Base-by-base conservation (phyloP, 2,329 filamentous ascomycete species). In the Colletotrichum abscissum region DNA sequence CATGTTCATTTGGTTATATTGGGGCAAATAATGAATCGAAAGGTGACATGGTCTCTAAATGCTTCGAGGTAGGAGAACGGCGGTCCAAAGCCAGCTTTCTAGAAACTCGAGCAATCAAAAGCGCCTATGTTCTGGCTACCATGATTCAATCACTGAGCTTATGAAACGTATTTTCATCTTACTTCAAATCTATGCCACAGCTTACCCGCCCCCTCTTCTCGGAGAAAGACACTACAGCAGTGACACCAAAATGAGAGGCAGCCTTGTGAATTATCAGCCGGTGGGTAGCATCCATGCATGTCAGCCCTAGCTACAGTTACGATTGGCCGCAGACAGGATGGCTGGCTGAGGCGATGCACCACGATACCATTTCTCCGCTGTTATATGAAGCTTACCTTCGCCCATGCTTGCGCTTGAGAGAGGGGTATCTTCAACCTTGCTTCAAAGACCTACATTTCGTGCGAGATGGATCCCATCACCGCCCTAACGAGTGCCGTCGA, bases 381-480 rank as follows among this genome's bases (percentile, higher is more conserved):
- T 26, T 33, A 38, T 26, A 54, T 35, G 16, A 63, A 30, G 19
- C 26, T 14, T 12, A 52, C 26, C 16, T 52, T 8, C 42, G 7
- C 26, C 28, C 49, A 16, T 33, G 19, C 22, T 24, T 14, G 19
- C 30, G 28, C n/a, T 4, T 1, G 5, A 8, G 8, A 33, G n/a
- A 26, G 46, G n/a, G 33, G 24, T 24, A 57, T 22, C 19, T 52
- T n/a, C 9, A 33, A 19, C 2, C 8, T n/a, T 7, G 12, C n/a
- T 19, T 9, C 19, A 26, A 35, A 12, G 4, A 4, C n/a, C 38
- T 5, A 3, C 2, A 7, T 24, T 24, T 14, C n/a, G 3, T 19
- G 24, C 46, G 16, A 55, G 5, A 73, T 73, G 70, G 70, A 73
- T 9, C 8, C 49, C 30, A 14, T 71, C 33, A 59, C 59, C 54